Evolutionary conservation across 2,329 filamentous ascomycete species (phyloP), one percentile per base, ranked within the genome.

Genomic region (Epichloe hybrida): DNA sequence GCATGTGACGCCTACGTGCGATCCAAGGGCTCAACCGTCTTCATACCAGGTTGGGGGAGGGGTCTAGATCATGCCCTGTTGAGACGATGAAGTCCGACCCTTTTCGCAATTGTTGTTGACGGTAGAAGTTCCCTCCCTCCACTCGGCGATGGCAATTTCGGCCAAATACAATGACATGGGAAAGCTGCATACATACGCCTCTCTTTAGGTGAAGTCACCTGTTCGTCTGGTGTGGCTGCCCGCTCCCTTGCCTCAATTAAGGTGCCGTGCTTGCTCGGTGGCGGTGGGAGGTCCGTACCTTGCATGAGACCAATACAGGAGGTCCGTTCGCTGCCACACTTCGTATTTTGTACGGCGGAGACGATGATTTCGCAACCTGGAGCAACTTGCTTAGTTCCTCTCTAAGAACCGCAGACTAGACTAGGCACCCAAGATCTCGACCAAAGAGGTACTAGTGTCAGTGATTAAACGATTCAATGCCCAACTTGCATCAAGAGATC

Each of bases 171-270:
- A 17, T 17, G 3, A 27, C 11, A 31, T 15, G 40, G n/a, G 17
- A 42, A 21, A 27, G 20, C 40, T 42, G 40, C 40, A 17, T 23
- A 31, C 41, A 17, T 23, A 31, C 41, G 23, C 15, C 13, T 44
- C 15, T 13, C 7, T 7, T 5, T 12, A 34, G 20, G 31, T 23
- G 20, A 40, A 8, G 11, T 40, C 20, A 20, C 46, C 37, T 31
- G 35, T 37, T 23, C 45, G 20, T 48, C 46, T 39, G 37, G 37
- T 48, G 46, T 48, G 46, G 46, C 46, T 48, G 38, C 39, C 46
- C 8, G 20, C 48, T 15, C 21, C 41, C 41, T n/a, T 43, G 34
- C 21, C 20, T 49, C 23, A 21, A 49, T 36, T 42, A 21, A 21
- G 8, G 39, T 21, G 38, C 46, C 23, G n/a, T 23, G 46, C 12